Conservation (phyloP, 305 asterid genomes). For the Withania somnifera region DNA sequence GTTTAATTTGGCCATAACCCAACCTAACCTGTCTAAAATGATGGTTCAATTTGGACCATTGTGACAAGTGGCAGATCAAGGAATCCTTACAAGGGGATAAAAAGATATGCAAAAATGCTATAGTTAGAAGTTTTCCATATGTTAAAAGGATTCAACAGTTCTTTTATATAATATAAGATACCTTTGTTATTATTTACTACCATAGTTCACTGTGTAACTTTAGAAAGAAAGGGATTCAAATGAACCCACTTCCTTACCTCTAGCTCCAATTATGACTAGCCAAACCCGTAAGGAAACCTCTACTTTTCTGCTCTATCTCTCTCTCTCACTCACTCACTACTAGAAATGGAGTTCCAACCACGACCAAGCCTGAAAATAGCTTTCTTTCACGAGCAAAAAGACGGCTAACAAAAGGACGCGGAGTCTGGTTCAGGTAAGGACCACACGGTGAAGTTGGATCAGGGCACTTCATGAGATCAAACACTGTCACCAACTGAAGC, state of each 20-base stretch:
- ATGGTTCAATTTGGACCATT: background rate
- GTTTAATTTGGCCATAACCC: background rate
- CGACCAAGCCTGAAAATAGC: background rate
- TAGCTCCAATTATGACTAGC: background rate
- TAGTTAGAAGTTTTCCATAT: background rate
- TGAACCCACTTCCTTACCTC: background rate
- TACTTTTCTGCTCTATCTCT: background rate
- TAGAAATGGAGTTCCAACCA: background rate
- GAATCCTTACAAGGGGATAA: background rate
- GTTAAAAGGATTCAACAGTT: background rate
- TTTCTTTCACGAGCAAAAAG: background rate
- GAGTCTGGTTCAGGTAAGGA: background rate
- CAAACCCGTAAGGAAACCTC: background rate
- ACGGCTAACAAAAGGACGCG: background rate
- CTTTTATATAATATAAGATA: no score
- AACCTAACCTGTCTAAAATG: background rate
- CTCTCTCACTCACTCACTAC: background rate
- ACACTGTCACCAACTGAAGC: background rate
- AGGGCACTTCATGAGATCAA: background rate
- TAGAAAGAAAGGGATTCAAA: background rate
- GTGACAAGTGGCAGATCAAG: background rate
- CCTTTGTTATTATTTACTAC: background rate
- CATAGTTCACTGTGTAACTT: background rate
- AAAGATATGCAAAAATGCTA: background rate
- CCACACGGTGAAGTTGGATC: background rate